These are phyloP conservation scores for Blastocystis sp. DNA, from an alignment of 352 stramenopile genomes.

Conservation along the genomic window DNA sequence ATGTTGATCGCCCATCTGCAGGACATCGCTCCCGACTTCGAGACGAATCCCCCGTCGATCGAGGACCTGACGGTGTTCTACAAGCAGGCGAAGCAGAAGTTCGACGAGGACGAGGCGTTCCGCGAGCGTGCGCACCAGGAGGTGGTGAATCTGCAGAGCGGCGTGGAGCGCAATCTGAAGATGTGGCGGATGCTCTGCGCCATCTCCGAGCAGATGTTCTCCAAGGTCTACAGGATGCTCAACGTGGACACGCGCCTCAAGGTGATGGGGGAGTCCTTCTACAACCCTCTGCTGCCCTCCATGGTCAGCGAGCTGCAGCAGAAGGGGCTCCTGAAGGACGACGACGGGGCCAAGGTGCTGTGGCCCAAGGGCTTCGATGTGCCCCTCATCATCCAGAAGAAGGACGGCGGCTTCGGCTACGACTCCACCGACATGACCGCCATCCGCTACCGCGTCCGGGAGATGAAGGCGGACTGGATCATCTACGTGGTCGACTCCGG, in stretches of 20 bases:
- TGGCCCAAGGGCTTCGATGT: constrained; percentile 76
- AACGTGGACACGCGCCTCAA: constrained; percentile 73
- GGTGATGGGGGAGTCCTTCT: constrained; percentile 83
- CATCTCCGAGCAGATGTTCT: constrained; percentile 77
- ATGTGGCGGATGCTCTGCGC: constrained; percentile 81
- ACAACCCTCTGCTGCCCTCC: constrained; percentile 80
- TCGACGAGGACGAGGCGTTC: constrained; percentile 90
- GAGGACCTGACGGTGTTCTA: constrained; percentile 81
- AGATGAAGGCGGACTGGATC: constrained; percentile 73
- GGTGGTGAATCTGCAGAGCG: constrained; percentile 91
- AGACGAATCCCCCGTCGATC: constrained; percentile 86
- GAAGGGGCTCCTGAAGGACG: constrained; percentile 77
- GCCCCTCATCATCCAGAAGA: constrained; percentile 84
- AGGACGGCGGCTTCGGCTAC: constrained; percentile 83
- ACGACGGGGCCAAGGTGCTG: constrained; percentile 79
- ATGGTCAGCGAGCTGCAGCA: constrained; percentile 85
- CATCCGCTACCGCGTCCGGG: constrained; percentile 77
- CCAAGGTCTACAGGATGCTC: constrained; percentile 81
- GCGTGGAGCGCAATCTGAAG: constrained; percentile 72
- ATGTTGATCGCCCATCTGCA: constrained; percentile 99
- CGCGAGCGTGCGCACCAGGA: constrained; percentile 89
- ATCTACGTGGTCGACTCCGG: constrained; percentile 84
- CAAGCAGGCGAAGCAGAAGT: constrained; percentile 84
- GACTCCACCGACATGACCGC: constrained; percentile 85
- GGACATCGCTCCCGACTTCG: constrained; percentile 88